Percentiles rank a stretch among this genome's conserved stretches.
These are phyloP conservation scores for Cordia subcordata DNA, from an alignment of 257 asterid species.

Conservation along the genomic window DNA sequence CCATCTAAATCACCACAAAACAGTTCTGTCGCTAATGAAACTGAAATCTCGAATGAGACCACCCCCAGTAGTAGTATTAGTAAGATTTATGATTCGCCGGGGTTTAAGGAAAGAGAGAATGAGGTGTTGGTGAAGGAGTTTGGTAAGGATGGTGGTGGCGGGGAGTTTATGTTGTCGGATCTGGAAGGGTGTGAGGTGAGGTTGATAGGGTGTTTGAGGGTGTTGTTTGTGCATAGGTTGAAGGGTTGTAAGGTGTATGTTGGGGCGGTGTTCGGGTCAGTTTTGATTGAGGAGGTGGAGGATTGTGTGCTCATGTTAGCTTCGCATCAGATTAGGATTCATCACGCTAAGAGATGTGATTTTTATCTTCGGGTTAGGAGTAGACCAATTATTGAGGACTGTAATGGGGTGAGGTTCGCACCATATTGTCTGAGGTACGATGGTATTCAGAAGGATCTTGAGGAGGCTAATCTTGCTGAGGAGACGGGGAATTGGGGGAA, in stretches of 20 bases:
- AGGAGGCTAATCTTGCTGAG: slow-evolving; percentile 64
- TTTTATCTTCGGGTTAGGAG: slow-evolving; percentile 79
- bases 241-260: slow-evolving; percentile 52
- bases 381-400: slow-evolving; percentile 87
- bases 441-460: slow-evolving; percentile 60
- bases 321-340: slow-evolving; percentile 83
- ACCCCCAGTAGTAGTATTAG: neutral
- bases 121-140: slow-evolving; percentile 55
- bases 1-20: slow-evolving; percentile 29
- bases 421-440: slow-evolving; percentile 63
- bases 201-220: slow-evolving; percentile 68
- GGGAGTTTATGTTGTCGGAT: slow-evolving; percentile 63
- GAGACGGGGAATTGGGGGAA: slow-evolving; percentile 83
- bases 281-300: slow-evolving; percentile 69
- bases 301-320: slow-evolving; percentile 66
- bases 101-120: slow-evolving; percentile 48
- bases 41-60: slow-evolving; percentile 1
- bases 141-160: slow-evolving; percentile 23
- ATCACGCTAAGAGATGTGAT: slow-evolving; percentile 60
- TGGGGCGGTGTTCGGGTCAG: slow-evolving; percentile 61
- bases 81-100: slow-evolving; percentile 36
- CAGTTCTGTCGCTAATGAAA: slow-evolving; percentile 19
- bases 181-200: slow-evolving; percentile 63
- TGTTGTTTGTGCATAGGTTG: slow-evolving; percentile 65
- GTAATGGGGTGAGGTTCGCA: slow-evolving; percentile 60